A percentile compares a stretch with the other conserved stretches of the same genome.
Evolutionary conservation across 2,329 filamentous ascomycete species (phyloP).

Genomic region (Aspergillus hortae): DNA sequence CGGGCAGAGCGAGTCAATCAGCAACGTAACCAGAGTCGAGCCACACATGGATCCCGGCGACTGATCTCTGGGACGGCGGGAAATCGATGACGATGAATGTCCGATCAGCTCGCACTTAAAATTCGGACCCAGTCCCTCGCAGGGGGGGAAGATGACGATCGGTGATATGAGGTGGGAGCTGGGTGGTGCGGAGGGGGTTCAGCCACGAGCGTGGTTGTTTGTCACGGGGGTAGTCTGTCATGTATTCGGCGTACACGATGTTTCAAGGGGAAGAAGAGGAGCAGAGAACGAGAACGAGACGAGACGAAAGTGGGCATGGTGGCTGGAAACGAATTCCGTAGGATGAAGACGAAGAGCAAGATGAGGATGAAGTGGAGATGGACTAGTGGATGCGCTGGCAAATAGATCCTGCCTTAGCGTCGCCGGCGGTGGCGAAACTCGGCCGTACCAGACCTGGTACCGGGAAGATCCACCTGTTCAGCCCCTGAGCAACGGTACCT

Average conservation of each 20-base stretch:
- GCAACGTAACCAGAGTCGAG: constrained; percentile 1
- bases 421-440: neutral
- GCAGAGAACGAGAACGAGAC: too few relatives aligned
- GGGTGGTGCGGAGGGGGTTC: neutral
- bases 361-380: neutral
- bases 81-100: constrained; percentile 6
- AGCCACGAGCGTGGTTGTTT: neutral
- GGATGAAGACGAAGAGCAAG: neutral
- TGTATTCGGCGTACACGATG: too few relatives aligned
- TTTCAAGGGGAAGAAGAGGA: too few relatives aligned
- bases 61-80: constrained; percentile 1
- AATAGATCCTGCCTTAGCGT: neutral
- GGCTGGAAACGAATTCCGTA: neutral
- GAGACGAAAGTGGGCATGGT: neutral
- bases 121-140: neutral
- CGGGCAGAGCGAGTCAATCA: constrained; percentile 3
- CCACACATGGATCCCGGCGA: constrained; percentile 8
- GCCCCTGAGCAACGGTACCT: neutral
- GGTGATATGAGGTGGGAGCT: neutral
- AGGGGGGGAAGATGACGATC: neutral
- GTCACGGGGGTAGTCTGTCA: neutral
- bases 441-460: neutral
- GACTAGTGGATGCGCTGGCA: constrained; percentile 4
- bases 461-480: neutral
- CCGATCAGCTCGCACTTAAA: neutral